Evolutionary conservation across 345 rosid species (phyloP).

Genomic region (Odontarrhena argentea): DNA sequence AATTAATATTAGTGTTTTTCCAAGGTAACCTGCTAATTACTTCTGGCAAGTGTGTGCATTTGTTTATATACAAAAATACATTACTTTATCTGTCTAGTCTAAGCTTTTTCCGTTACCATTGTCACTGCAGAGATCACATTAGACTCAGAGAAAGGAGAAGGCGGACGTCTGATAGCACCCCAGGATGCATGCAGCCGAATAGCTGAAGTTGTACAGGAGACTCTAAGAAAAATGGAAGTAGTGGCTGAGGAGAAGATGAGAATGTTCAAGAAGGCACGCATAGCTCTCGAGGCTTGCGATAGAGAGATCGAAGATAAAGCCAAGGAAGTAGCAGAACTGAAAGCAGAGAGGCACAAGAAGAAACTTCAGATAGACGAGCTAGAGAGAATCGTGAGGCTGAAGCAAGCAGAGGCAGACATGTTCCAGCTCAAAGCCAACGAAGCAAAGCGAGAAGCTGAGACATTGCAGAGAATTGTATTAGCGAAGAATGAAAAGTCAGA

Average conservation of each 20-base stretch:
- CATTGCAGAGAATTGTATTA: conserved; percentile 77
- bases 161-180: conserved; percentile 73
- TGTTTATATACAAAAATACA: background rate
- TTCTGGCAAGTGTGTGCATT: background rate
- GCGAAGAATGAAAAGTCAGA: conserved; percentile 91
- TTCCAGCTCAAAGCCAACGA: conserved; percentile 93
- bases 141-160: conserved; percentile 86
- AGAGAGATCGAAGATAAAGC: conserved; percentile 91
- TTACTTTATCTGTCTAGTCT: background rate
- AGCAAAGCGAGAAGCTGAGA: conserved; percentile 88
- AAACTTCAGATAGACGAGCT: conserved; percentile 85
- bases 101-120: background rate
- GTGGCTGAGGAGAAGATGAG: conserved; percentile 94
- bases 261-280: conserved; percentile 83
- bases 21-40: conserved; percentile 55
- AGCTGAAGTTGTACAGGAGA: conserved; percentile 92
- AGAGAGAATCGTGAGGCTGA: conserved; percentile 88
- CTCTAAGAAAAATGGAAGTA: conserved; percentile 90
- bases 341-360: conserved; percentile 73
- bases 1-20: conserved; percentile 71
- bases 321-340: conserved; percentile 72
- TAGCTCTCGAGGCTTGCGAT: conserved; percentile 76
- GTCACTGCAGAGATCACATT: conserved; percentile 62
- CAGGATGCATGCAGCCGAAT: conserved; percentile 92
- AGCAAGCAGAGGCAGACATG: conserved; percentile 97